Conservation (phyloP, 768 basidiomycete species). For the Termitomyces sp. region DNA sequence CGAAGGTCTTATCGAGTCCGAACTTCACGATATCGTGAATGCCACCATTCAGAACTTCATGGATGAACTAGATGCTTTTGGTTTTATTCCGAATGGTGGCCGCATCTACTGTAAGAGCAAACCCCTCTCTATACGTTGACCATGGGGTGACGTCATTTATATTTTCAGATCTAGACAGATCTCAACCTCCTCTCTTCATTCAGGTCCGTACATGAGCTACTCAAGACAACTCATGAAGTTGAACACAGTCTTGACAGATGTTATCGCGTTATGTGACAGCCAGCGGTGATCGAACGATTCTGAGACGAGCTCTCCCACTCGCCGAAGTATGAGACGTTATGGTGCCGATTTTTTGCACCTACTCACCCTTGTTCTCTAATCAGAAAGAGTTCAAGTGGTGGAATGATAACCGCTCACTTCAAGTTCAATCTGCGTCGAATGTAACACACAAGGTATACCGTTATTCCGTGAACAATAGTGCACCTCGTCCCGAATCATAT, state of each 20-base stretch:
- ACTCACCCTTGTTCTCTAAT: neutral
- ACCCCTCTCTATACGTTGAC: neutral
- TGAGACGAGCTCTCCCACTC: slow-evolving; percentile 77
- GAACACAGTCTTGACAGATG: slow-evolving; percentile 53
- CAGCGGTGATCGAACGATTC: slow-evolving; percentile 71
- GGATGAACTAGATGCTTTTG: slow-evolving; percentile 82
- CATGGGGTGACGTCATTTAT: slow-evolving; percentile 36
- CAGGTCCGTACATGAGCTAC: slow-evolving; percentile 41
- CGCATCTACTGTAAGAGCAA: slow-evolving; percentile 71
- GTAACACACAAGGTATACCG: slow-evolving; percentile 62
- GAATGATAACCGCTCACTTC: slow-evolving; percentile 65
- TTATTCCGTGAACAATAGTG: slow-evolving; percentile 78
- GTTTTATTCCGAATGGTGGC: slow-evolving; percentile 95
- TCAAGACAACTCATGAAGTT: neutral
- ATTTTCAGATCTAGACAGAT: slow-evolving; percentile 73
- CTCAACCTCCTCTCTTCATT: slow-evolving; percentile 89
- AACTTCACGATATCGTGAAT: slow-evolving; percentile 70
- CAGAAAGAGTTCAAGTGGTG: slow-evolving; percentile 86
- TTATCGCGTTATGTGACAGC: slow-evolving; percentile 75
- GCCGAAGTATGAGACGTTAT: slow-evolving; percentile 54
- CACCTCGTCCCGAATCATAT: slow-evolving; percentile 88
- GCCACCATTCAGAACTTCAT: slow-evolving; percentile 89
- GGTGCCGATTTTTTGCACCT: neutral
- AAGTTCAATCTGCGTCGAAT: slow-evolving; percentile 67
- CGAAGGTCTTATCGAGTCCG: slow-evolving; percentile 81